These are phyloP conservation scores for Solanum chacoense DNA, from an alignment of 305 asterid species.

Conservation along the genomic window DNA sequence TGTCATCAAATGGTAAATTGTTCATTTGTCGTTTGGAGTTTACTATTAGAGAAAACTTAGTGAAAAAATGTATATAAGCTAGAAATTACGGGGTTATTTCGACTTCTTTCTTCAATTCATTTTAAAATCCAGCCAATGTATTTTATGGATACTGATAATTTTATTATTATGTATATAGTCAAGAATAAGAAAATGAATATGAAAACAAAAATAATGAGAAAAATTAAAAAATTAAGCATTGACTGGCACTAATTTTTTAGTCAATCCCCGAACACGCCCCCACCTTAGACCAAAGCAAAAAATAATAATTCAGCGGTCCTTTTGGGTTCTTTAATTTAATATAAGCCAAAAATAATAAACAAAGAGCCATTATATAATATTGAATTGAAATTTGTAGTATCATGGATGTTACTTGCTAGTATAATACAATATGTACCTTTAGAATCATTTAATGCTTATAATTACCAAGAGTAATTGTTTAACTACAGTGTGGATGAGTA, in stretches of 20 bases:
- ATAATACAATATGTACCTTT: background rate
- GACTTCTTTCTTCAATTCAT: background rate
- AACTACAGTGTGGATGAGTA: background rate
- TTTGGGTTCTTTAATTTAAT: background rate
- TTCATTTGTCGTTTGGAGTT: background rate
- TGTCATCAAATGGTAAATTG: background rate
- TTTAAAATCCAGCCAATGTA: background rate
- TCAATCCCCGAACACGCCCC: background rate
- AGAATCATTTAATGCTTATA: background rate
- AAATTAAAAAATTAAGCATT: background rate
- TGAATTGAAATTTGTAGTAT: background rate
- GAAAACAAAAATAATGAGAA: background rate
- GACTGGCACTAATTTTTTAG: background rate
- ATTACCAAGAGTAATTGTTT: background rate
- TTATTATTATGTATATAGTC: background rate
- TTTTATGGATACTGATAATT: background rate
- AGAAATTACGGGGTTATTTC: background rate
- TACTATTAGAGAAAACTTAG: background rate
- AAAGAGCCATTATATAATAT: background rate
- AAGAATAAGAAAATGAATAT: background rate
- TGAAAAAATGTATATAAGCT: background rate
- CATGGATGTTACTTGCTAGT: background rate
- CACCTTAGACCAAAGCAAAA: background rate
- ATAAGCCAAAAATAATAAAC: background rate
- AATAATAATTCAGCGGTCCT: background rate